Conservation (phyloP, 2,329 filamentous ascomycete genomes). For the Bertia moriformis region DNA sequence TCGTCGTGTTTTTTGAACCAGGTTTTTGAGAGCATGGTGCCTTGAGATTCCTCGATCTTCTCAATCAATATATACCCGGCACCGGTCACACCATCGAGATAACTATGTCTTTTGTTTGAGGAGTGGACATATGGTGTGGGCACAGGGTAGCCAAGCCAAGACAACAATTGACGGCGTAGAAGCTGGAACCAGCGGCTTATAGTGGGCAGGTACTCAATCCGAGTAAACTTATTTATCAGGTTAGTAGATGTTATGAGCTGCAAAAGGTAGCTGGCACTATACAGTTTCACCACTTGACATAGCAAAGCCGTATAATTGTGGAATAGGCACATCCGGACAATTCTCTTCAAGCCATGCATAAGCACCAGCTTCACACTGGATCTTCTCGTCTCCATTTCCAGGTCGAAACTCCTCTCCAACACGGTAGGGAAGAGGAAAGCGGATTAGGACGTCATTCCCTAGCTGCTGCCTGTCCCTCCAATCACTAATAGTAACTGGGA, state of each 20-base stretch:
- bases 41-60: conserved; percentile 9
- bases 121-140: neutral
- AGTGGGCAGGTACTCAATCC: neutral
- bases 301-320: conserved; percentile 13
- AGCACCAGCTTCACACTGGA: conserved; percentile 20
- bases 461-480: conserved; percentile 4
- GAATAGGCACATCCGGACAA: conserved; percentile 18
- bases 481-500: conserved; percentile 11
- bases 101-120: too few relatives aligned
- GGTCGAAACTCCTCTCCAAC: conserved; percentile 18
- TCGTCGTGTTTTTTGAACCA: conserved; percentile 10
- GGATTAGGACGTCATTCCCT: conserved; percentile 13
- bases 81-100: conserved; percentile 6
- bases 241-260: neutral
- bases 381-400: conserved; percentile 26
- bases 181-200: neutral
- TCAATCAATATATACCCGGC: conserved; percentile 14
- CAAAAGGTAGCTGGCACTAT: neutral
- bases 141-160: neutral
- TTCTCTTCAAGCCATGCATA: conserved; percentile 21
- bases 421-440: conserved; percentile 17
- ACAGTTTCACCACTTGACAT: conserved; percentile 8
- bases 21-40: conserved; percentile 12
- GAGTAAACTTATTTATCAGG: too few relatives aligned
- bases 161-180: neutral